Evolutionary conservation across 805 yeast genomes (phyloP).

Genomic region (Metschnikowia lochheadii): DNA sequence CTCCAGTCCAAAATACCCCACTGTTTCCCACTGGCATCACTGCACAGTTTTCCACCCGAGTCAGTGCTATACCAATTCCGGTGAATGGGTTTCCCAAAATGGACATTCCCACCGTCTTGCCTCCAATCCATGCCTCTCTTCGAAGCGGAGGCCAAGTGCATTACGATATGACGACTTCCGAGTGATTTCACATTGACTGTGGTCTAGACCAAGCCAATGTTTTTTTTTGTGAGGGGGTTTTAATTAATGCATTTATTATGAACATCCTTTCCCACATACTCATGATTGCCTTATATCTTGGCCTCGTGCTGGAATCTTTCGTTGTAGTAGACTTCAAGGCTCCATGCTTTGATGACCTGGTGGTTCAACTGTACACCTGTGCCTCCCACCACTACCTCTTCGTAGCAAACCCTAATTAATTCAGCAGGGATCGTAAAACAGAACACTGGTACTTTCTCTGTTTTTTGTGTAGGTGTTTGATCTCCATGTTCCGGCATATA

Average conservation of each 20-base stretch:
- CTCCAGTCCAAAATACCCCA: background rate
- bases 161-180: background rate
- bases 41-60: too few relatives aligned
- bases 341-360: slow-evolving; percentile 22
- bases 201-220: too few relatives aligned
- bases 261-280: too few relatives aligned
- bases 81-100: background rate
- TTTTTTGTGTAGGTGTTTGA: background rate
- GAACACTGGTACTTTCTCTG: slow-evolving; percentile 31
- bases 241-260: too few relatives aligned
- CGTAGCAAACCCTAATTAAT: slow-evolving; percentile 24
- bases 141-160: background rate
- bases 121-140: slow-evolving; percentile 1
- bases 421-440: slow-evolving; percentile 33
- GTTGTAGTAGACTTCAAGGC: slow-evolving; percentile 19
- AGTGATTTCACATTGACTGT: background rate
- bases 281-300: background rate
- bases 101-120: slow-evolving; percentile 1
- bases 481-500: slow-evolving; percentile 15
- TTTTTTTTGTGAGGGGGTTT: too few relatives aligned
- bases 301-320: slow-evolving; percentile 16
- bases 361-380: slow-evolving; percentile 8
- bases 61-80: background rate
- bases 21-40: background rate
- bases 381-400: background rate